Evolutionary conservation across 2,329 filamentous ascomycete genomes (phyloP), one percentile per base, ranked within the genome.

Genomic region (Penicillium decumbens): DNA sequence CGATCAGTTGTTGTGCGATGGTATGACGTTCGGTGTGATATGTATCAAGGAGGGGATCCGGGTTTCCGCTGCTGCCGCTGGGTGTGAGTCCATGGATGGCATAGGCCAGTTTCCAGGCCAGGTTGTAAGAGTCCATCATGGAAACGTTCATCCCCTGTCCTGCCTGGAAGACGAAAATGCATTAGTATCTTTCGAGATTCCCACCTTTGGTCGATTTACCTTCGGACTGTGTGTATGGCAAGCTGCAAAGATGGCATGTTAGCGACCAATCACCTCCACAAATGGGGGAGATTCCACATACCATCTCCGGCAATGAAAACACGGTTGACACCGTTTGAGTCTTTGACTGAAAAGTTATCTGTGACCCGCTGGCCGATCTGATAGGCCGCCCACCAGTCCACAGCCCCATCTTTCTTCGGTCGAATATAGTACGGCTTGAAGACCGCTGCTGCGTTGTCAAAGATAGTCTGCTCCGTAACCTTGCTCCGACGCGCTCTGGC

Each of bases 101-200:
- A 42, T 68, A 65, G 23, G 60, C 63, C 6, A 74, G 55, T 49
- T 73, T 73, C 71, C 71, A 73, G 3, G 66, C 69, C 3, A 73
- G 58, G 28, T 74, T 73, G 60, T 68, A 66, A 0, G 63, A 70
- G 54, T 74, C 87, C 44, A 87, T 75, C 71, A 89, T 89, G 3
- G 85, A 85, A 0, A 86, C 87, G 63, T 89, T 89, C 87, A 89
- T 89, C 27, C 86, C 86, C 68, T 89, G 86, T 1, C 86, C 86
- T 28, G 85, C 86, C 74, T 73, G 12, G 10, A 15, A 4, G 9
- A 39, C 29, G 8, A 25, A 25, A 29, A 49, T 24, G 2, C 12
- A 43, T 41, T 10, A 24, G 35, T 37, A 27, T 13, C 1, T 13
- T 15, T 40, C 42, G 4, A 18, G 9, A 8, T 18, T 9, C 4